Conservation (phyloP, 2,329 filamentous ascomycete genomes). For the Monilinia fructigena region DNA sequence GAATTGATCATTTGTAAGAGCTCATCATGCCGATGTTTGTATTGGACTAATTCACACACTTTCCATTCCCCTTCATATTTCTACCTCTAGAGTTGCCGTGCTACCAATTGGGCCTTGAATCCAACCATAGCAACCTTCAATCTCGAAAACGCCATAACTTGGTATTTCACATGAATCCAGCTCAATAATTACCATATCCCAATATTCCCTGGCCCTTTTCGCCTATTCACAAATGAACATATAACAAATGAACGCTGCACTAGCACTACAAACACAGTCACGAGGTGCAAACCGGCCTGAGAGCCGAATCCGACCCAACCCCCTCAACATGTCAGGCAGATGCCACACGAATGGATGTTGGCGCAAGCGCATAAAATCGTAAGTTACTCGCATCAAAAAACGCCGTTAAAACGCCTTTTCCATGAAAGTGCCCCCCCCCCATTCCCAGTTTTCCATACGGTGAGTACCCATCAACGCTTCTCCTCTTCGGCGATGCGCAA, state of each 20-base stretch:
- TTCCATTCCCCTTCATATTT: not conserved
- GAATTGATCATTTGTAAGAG: not conserved
- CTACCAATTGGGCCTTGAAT: not conserved
- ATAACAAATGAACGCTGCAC: constrained; percentile 1
- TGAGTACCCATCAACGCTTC: constrained; percentile 3
- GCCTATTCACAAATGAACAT: constrained; percentile 10
- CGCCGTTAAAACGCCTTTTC: constrained; percentile 7
- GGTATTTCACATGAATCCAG: constrained; percentile 18
- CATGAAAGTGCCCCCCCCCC: not conserved
- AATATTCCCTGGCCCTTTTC: not conserved
- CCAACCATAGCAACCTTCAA: not conserved
- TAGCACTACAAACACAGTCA: constrained; percentile 2
- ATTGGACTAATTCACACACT: constrained; percentile 1
- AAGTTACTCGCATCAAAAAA: constrained; percentile 11
- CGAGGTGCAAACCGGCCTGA: not conserved
- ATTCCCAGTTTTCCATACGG: constrained; percentile 9
- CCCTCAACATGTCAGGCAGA: not conserved
- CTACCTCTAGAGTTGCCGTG: not conserved
- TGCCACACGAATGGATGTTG: constrained; percentile 14
- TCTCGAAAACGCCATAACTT: constrained; percentile 14
- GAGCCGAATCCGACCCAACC: constrained; percentile 1
- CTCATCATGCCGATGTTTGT: not conserved
- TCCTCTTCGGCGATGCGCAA: not conserved
- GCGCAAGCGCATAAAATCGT: constrained; percentile 21
- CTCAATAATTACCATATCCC: constrained; percentile 17